Evolutionary conservation across 106 monocot species (phyloP).

Genomic region (Allium cepa): DNA sequence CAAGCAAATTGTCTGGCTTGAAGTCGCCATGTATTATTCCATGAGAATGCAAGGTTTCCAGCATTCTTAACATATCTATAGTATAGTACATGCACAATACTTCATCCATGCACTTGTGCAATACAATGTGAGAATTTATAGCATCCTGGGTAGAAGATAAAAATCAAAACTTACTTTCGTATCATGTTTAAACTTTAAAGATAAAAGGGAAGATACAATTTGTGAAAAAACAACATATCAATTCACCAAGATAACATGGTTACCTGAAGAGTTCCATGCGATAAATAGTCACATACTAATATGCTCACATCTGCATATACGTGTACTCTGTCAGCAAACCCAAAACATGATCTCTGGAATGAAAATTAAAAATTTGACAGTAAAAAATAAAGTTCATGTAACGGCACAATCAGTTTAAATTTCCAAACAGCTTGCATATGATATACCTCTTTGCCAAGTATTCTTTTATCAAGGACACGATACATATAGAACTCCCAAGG

Average conservation of each 20-base stretch:
- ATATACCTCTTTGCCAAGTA: constrained; percentile 53
- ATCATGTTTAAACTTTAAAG: not conserved
- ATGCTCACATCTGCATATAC: constrained; percentile 76
- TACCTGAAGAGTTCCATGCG: constrained; percentile 93
- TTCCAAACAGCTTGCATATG: not conserved
- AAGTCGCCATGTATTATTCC: constrained; percentile 96
- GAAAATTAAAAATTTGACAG: not conserved
- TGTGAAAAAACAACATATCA: not conserved
- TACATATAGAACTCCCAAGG: constrained; percentile 99
- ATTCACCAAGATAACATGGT: constrained; percentile 5
- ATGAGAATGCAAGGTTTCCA: constrained; percentile 70
- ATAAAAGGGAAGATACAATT: not conserved
- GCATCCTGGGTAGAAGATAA: constrained; percentile 53
- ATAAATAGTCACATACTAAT: constrained; percentile 64
- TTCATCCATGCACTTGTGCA: constrained; percentile 73
- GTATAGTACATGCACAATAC: constrained; percentile 87
- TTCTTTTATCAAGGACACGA: constrained; percentile 68
- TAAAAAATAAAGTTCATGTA: not conserved
- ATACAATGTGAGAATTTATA: constrained; percentile 78
- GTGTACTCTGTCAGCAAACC: constrained; percentile 66
- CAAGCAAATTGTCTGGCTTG: constrained; percentile 90
- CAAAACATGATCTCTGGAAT: constrained; percentile 84
- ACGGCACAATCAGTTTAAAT: not conserved
- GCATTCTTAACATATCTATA: constrained; percentile 78
- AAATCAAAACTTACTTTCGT: no score